These are phyloP conservation scores for Lasiosphaeria ovina DNA, from an alignment of 495 filamentous ascomycete genomes.

Conservation along the genomic window DNA sequence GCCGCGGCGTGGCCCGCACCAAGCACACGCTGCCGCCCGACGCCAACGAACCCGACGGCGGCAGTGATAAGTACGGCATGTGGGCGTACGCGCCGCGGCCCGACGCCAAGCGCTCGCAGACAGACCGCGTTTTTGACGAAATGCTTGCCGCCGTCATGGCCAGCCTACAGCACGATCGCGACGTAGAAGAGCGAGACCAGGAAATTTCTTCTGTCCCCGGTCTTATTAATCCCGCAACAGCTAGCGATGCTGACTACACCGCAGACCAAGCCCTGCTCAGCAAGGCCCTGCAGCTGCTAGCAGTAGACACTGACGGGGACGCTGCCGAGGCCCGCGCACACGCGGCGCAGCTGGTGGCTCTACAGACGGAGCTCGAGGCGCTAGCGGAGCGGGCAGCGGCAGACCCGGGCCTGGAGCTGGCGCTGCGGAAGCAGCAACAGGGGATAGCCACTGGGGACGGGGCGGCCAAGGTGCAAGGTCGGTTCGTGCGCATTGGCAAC, in stretches of 20 bases:
- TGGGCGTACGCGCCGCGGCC: not conserved
- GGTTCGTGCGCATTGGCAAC: not conserved
- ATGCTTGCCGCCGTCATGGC: not conserved
- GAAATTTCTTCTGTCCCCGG: not conserved
- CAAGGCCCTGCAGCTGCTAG: too few relatives aligned
- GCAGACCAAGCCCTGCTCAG: too few relatives aligned
- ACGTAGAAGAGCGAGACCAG: not conserved
- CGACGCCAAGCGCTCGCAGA: not conserved
- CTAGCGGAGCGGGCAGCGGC: too few relatives aligned
- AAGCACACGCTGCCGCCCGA: not conserved
- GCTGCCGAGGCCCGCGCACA: too few relatives aligned
- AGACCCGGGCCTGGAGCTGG: not conserved
- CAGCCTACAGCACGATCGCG: not conserved
- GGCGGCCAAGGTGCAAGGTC: not conserved
- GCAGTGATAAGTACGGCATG: not conserved
- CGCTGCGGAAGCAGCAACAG: not conserved
- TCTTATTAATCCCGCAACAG: too few relatives aligned
- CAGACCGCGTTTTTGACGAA: constrained; percentile 1
- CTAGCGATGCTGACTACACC: too few relatives aligned
- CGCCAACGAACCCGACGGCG: not conserved
- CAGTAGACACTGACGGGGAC: too few relatives aligned
- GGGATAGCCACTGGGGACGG: not conserved
- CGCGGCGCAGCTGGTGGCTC: too few relatives aligned
- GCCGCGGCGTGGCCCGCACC: too few relatives aligned
- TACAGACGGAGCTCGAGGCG: too few relatives aligned